Base-by-base conservation (phyloP, 2,329 filamentous ascomycete species). In the Blastomyces gilchristii region DNA sequence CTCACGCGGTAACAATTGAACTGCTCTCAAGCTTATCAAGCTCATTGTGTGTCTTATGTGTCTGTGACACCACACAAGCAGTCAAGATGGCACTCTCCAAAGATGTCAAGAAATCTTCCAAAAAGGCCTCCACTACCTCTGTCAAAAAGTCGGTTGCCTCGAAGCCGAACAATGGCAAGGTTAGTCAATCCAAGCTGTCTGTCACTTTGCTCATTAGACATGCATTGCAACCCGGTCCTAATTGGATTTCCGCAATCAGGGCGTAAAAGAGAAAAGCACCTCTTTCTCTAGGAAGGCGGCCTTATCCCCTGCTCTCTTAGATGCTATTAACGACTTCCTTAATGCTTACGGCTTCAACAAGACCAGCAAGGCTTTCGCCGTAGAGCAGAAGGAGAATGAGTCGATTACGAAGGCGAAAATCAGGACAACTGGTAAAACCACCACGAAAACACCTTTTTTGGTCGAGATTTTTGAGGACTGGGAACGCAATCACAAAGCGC, bases 321-420 rank as follows among this genome's bases (percentile, higher is more conserved):
- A 85, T 65, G 78, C 90, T 18, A 81, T 91, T 69, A 84, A 85
- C 66, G 75, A 77, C 28, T 91, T 91, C 73, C 80, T 91, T 59
- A 80, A 81, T 52, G 81, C 87, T 56, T 81, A 88, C 72, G 82
- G 84, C n/a, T 88, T 89, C 69, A 74, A 80, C 58, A 79, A 80
- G 64, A 83, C 88, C 56, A 83, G 82, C 70, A 77, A 80, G 64
- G 82, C 84, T 5, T 87, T 91, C 70, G 79, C 80, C 68, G 84
- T 86, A 71, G 85, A 90, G 71, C 79, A 81, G 76, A 71, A 80
- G 77, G 65, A n/a, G 67, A 71, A 64, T 70, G 68, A 50, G 65
- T 67, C 25, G 66, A 75, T 57, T 59, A 70, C n/a, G 65, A 59
- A 25, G 52, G 67, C 18, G 3, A 65, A 68, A 43, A 64, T 70